phyloP scores from a whole-genome alignment of 345 rosid genomes.

The Brassica carinata region DNA sequence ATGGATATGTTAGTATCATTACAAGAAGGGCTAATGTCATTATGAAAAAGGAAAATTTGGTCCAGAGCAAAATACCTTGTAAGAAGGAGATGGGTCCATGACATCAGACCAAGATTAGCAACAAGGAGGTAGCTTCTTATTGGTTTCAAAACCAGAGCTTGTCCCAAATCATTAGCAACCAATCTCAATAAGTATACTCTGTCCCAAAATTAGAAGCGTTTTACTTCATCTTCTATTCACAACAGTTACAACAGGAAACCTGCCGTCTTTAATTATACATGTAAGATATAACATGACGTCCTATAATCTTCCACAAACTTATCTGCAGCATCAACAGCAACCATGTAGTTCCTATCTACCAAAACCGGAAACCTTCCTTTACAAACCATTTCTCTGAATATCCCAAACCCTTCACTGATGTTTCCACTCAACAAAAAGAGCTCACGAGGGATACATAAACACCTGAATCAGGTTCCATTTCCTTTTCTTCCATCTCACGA shows the following conservation, averaged over 20 bases:
- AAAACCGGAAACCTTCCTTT: slow-evolving; percentile 54
- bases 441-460: slow-evolving; percentile 56
- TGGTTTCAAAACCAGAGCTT: slow-evolving; percentile 27
- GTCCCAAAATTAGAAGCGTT: slow-evolving; percentile 2
- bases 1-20: not conserved
- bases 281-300: slow-evolving; percentile 54
- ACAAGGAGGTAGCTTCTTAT: slow-evolving; percentile 20
- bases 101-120: slow-evolving; percentile 24
- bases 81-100: slow-evolving; percentile 19
- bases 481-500: slow-evolving; percentile 61
- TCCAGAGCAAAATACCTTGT: slow-evolving; percentile 27
- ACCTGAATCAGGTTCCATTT: slow-evolving; percentile 67
- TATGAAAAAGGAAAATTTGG: not conserved
- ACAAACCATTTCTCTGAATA: slow-evolving; percentile 61
- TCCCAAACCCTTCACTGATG: slow-evolving; percentile 52
- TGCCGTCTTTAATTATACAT: slow-evolving; percentile 51
- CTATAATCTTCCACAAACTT: slow-evolving; percentile 10
- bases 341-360: slow-evolving; percentile 49
- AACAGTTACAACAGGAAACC: slow-evolving; percentile 42
- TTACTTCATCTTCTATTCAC: slow-evolving; percentile 26
- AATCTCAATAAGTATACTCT: slow-evolving; percentile 4
- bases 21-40: not conserved
- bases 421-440: slow-evolving; percentile 50
- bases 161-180: slow-evolving; percentile 11
- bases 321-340: slow-evolving; percentile 26